Base-by-base conservation (phyloP, 1,139 yeast species). In the Diutina catenulata region DNA sequence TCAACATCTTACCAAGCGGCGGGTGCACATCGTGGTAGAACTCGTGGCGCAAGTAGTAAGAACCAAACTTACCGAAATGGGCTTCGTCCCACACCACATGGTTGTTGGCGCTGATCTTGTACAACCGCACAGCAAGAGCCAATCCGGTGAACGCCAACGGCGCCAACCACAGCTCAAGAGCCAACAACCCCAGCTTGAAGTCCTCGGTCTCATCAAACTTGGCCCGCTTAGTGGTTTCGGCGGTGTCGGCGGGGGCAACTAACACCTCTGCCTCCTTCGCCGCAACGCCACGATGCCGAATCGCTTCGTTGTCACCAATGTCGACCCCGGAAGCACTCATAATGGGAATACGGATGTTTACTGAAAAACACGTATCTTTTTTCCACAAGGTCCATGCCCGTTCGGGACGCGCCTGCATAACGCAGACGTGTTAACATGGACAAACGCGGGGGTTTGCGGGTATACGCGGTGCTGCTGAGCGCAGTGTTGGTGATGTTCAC, bases 11-110 rank as follows among this genome's bases (percentile, higher is more conserved):
- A 28, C 97, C 98, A 50, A 93, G 72, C 2, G 98, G 98, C 39
- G 99, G 99, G 59, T 91, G 99, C 42, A 91, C 98, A 62, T 91
- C 99, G 56, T 87, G 95, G 59, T 88, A 88, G 57, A 87, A 88
- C 51, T 87, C 94, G 54, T 84, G 94, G 65, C 88, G 79, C 48
- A 88, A 66, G 62, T 88, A 88, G 59, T 84, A 83, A 11, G 95
- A 83, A 39, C 96, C 96, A 56, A 88, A 88, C 57, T 86, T 87
- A 44, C 96, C 97, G 56, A 88, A 88, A 65, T 74, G 80, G 40
- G 80, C 80, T 55, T 74, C 80, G 52, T 74, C 80, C 80, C 79
- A 74, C 26, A 74, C 79, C 42, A 74, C 80, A 38, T 62, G 61
- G 39, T 68, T 56, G 47, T 70, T 71, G 43, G 56, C 50, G 23